Conservation (phyloP, 495 filamentous ascomycete species). For the Daldinia loculata region DNA sequence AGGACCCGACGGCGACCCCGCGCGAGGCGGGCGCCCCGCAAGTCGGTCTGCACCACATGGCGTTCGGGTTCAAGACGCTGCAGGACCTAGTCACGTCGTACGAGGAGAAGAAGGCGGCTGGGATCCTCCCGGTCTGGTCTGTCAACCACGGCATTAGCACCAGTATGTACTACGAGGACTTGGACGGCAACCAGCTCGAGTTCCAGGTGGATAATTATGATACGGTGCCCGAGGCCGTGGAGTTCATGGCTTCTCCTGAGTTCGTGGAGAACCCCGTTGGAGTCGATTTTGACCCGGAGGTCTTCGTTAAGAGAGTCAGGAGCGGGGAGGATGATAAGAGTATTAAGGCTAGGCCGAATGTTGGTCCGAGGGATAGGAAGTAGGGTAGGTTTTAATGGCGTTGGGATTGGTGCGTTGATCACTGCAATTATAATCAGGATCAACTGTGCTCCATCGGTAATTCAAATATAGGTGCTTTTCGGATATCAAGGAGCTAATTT, state of each 20-base stretch:
- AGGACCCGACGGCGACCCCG: conserved; percentile 1
- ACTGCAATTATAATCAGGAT: too few species aligned
- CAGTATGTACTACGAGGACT: conserved; percentile 56
- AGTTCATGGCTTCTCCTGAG: conserved; percentile 41
- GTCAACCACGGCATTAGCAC: conserved; percentile 56
- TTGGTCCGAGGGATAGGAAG: conserved; percentile 15
- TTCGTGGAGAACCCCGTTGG: conserved; percentile 48
- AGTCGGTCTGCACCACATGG: conserved; percentile 49
- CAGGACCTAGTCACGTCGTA: conserved; percentile 40
- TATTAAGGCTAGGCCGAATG: conserved; percentile 20
- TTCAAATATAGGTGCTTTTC: too few species aligned
- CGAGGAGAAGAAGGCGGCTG: conserved; percentile 36
- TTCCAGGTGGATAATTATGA: conserved; percentile 55
- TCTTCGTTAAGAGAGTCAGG: conserved; percentile 40
- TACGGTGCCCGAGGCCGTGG: conserved; percentile 43
- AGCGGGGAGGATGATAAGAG: conserved; percentile 39
- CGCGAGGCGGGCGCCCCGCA: background rate
- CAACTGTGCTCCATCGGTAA: too few species aligned
- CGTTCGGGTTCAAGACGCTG: conserved; percentile 46
- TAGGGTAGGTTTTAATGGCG: background rate
- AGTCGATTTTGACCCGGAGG: conserved; percentile 46
- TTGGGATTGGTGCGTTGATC: background rate
- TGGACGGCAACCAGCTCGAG: conserved; percentile 56
- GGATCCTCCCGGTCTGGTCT: conserved; percentile 48
- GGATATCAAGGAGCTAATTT: too few species aligned